A percentile compares a stretch with the other conserved stretches of the same genome.
Conservation (phyloP, 2,329 filamentous ascomycete genomes). For the Colletotrichum noveboracense region DNA sequence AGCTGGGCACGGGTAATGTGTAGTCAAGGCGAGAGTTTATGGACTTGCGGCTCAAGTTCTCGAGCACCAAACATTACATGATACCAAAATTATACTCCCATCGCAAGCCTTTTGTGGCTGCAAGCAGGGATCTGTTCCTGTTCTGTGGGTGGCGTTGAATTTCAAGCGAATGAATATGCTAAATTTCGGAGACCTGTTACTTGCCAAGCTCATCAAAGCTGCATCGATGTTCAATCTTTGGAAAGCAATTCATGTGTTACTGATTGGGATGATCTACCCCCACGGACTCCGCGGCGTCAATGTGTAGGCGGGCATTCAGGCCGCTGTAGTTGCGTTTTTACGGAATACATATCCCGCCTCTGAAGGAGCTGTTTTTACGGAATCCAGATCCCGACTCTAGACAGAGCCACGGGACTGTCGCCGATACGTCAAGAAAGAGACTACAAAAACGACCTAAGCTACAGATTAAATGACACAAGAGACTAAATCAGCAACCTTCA, state of each 20-base stretch:
- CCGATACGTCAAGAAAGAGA: background rate
- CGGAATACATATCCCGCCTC: background rate
- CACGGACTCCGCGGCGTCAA: background rate
- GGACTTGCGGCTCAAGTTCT: fast-evolving
- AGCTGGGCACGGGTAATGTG: background rate
- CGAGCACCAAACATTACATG: background rate
- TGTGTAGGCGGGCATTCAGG: background rate
- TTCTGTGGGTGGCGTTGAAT: no score
- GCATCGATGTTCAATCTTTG: fast-evolving
- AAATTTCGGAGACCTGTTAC: background rate
- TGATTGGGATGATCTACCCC: fast-evolving
- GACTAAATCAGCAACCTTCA: fast-evolving
- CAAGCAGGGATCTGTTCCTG: no score
- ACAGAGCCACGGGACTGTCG: background rate
- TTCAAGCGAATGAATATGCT: no score
- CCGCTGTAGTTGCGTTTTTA: background rate
- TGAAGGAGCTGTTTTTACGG: background rate
- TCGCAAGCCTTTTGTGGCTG: no score
- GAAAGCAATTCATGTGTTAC: background rate
- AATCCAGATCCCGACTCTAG: background rate
- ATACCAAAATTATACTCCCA: background rate
- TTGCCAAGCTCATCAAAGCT: fast-evolving
- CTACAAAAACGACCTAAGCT: fast-evolving
- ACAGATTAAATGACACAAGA: background rate
- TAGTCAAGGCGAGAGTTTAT: background rate